Conservation (phyloP, 345 rosid species). For the Kernera saxatilis region DNA sequence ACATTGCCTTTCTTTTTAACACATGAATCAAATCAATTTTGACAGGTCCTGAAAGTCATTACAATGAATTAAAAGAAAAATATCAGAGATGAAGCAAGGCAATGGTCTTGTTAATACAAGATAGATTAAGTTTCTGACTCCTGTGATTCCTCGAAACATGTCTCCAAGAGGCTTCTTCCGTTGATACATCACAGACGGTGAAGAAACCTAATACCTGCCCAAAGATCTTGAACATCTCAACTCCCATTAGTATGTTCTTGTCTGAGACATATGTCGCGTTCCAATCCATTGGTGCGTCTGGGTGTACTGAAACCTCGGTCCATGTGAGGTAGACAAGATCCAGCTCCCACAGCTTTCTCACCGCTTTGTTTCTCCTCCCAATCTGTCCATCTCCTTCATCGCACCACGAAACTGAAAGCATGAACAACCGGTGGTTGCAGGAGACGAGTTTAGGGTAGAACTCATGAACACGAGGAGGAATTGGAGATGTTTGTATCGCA, state of each 20-base stretch:
- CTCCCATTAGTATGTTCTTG: constrained; percentile 61
- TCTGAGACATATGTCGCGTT: constrained; percentile 83
- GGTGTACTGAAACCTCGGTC: constrained; percentile 82
- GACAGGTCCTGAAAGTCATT: neutral
- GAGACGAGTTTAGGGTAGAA: constrained; percentile 92
- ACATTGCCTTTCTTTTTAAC: neutral
- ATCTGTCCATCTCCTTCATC: constrained; percentile 89
- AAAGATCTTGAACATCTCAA: constrained; percentile 97
- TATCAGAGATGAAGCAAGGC: constrained; percentile 60
- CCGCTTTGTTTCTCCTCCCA: constrained; percentile 94
- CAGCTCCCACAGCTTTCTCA: constrained; percentile 91
- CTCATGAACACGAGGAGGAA: constrained; percentile 87
- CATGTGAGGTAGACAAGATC: constrained; percentile 82
- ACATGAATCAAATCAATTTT: neutral
- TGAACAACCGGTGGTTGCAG: constrained; percentile 57
- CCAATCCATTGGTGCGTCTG: constrained; percentile 99
- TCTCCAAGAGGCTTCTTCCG: constrained; percentile 50
- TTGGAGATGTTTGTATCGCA: constrained; percentile 66
- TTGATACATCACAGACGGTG: constrained; percentile 55
- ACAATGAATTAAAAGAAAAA: neutral
- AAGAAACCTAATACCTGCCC: constrained; percentile 88
- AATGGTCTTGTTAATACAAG: constrained; percentile 76
- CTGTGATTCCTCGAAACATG: constrained; percentile 73
- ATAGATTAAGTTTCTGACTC: constrained; percentile 69
- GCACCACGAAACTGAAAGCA: constrained; percentile 98